Evolutionary conservation across 1,284 basidiomycete genomes (phyloP), one percentile per base, ranked within the genome.

Genomic region (Cutaneotrichosporon cutaneum): DNA sequence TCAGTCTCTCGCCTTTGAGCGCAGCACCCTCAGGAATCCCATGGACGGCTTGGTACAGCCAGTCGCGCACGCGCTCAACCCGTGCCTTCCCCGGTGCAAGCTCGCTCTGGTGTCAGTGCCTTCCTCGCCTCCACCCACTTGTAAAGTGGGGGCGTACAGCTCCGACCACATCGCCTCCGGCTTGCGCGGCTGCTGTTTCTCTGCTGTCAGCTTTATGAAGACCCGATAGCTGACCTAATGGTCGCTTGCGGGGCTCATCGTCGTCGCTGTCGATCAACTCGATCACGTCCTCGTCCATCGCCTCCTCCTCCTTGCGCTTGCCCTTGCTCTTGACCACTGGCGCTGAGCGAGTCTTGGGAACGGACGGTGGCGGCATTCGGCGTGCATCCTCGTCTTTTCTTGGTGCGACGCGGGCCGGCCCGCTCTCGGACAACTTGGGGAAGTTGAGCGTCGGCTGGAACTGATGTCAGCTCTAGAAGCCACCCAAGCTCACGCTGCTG

Each of bases 81-180:
- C 98, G 94, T 18, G 84, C 85, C 61, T 89, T 87, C 74, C 97
- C 93, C 4, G 98, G 90, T 0, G 92, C 93, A 2, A 99, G 83
- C 35, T 94, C 88, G 27, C 82, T 84, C 90, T 92, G 60, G 14
- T 5, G 53, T 24, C 35, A 45, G 64, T 33, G 51, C 54, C 59
- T 39, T 61, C 57, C 26, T 42, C 32, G 32, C 18, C 11, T 18
- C 4, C 13, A 11, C 9, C 21, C 18, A 90, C 90, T 81, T 88
- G 86, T 2, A 80, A 82, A 0, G 68, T 80, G 1, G 92, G 92
- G 66, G 86, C 86, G 67, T 88, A 90, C 27, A 82, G 82, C 69
- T 93, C 91, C 2, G 90, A 84, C 91, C 91, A 94, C 62, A 93
- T 80, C 32, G 36, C 59, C 16, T 26, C 33, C 11, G 51, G 48